A percentile compares a stretch with the other conserved stretches of the same genome.
phyloP scores from a whole-genome alignment of 2,329 filamentous ascomycete species.

The Dactylellina haptotyla region DNA sequence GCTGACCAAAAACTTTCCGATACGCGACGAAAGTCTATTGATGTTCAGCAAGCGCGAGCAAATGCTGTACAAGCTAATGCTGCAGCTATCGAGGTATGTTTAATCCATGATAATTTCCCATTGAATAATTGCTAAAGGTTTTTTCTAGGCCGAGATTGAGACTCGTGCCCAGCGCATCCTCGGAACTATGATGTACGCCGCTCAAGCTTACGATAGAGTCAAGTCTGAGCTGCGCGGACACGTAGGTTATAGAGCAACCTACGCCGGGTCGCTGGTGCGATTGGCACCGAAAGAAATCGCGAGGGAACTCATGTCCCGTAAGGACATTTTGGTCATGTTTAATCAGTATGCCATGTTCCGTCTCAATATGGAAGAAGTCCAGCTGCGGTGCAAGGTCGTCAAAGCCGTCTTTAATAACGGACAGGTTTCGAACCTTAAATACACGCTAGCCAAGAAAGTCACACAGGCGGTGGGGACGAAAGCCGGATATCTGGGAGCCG shows the following conservation, averaged over 20 bases:
- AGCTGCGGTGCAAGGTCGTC: slow-evolving; percentile 7
- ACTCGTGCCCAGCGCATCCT: slow-evolving; percentile 6
- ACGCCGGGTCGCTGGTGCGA: background rate
- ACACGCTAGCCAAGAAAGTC: slow-evolving; percentile 27
- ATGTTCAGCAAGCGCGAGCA: background rate
- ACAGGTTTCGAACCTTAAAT: slow-evolving; percentile 24
- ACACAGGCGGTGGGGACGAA: slow-evolving; percentile 26
- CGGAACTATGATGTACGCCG: slow-evolving; percentile 25
- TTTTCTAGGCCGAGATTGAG: slow-evolving; percentile 17
- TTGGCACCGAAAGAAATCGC: background rate
- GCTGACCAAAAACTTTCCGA: no score
- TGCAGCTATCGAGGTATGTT: slow-evolving; percentile 19
- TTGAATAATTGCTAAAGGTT: background rate
- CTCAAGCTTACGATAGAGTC: background rate
- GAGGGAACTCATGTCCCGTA: background rate
- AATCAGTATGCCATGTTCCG: slow-evolving; percentile 7
- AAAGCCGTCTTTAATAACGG: slow-evolving; percentile 8
- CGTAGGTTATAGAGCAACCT: slow-evolving; percentile 17
- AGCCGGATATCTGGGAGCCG: slow-evolving; percentile 9
- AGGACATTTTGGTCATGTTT: background rate
- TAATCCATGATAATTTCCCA: background rate
- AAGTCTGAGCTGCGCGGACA: background rate
- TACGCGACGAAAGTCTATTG: background rate
- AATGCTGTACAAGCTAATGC: background rate
- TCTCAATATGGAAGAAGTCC: slow-evolving; percentile 31